phyloP scores from a whole-genome alignment of 331 rosid species.

The Cydonia oblonga region DNA sequence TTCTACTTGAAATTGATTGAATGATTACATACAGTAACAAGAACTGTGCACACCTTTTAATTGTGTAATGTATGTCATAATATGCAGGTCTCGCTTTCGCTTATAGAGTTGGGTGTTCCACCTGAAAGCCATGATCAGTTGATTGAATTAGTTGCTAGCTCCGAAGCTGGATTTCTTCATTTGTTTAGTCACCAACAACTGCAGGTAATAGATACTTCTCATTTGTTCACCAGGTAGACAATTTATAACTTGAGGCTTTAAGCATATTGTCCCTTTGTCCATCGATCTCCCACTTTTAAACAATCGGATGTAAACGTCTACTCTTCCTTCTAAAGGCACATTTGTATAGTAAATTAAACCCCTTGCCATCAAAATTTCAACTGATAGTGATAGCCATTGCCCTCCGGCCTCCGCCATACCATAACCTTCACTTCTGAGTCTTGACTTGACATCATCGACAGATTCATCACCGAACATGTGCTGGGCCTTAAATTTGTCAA shows the following conservation, averaged over 20 bases:
- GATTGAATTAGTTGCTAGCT: constrained; percentile 65
- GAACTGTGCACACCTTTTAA: not conserved
- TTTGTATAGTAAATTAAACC: not conserved
- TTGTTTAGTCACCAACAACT: constrained; percentile 94
- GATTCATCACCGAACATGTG: not conserved
- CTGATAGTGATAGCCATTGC: not conserved
- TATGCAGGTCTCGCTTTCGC: constrained; percentile 71
- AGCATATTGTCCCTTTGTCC: not conserved
- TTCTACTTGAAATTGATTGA: not conserved
- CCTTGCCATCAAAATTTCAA: not conserved
- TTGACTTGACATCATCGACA: not conserved
- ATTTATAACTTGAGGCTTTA: not conserved
- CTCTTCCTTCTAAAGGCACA: not conserved
- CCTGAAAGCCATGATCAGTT: constrained; percentile 65
- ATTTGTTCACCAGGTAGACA: constrained; percentile 5
- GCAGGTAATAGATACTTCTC: constrained; percentile 36
- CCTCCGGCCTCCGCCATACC: not conserved
- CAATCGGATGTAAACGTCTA: not conserved
- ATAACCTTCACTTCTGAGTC: not conserved
- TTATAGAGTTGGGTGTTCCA: constrained; percentile 51
- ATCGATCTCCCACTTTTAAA: not conserved
- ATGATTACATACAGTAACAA: not conserved
- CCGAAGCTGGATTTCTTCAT: constrained; percentile 52
- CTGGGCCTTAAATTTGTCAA: not conserved
- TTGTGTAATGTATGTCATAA: not conserved